phyloP scores from a whole-genome alignment of 805 yeast genomes.

The Saccharomyces kudriavzevii region DNA sequence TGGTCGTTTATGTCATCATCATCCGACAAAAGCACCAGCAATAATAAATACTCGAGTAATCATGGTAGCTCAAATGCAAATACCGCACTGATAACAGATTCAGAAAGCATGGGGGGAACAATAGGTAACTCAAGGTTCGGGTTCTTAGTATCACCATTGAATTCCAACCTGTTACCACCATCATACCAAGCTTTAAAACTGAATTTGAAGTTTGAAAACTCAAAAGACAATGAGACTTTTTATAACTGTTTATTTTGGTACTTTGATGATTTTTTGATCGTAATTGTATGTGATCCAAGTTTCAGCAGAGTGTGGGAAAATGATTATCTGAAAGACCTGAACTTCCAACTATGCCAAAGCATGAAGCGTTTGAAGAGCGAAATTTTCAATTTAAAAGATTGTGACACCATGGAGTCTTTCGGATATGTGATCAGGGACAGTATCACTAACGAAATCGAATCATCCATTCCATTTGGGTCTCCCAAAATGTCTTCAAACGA shows the following conservation, averaged over 20 bases:
- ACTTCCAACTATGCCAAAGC: slow-evolving; percentile 16
- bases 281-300: slow-evolving; percentile 18
- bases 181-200: slow-evolving; percentile 19
- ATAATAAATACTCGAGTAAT: background rate
- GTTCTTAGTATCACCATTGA: slow-evolving; percentile 26
- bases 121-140: slow-evolving; percentile 16
- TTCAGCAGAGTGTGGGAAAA: slow-evolving; percentile 25
- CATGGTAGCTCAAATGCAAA: background rate
- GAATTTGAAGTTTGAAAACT: slow-evolving; percentile 11
- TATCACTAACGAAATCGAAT: slow-evolving; percentile 4
- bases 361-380: slow-evolving; percentile 11
- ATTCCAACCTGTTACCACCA: slow-evolving; percentile 17
- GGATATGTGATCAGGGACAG: slow-evolving; percentile 19
- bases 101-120: background rate
- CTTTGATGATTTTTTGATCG: slow-evolving; percentile 20
- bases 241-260: slow-evolving; percentile 27
- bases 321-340: slow-evolving; percentile 22
- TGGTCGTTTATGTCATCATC: slow-evolving; percentile 7
- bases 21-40: background rate
- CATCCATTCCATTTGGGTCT: slow-evolving; percentile 24
- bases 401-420: slow-evolving; percentile 9
- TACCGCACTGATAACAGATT: background rate
- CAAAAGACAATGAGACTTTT: slow-evolving; percentile 2
- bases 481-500: slow-evolving; percentile 1
- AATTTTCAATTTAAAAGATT: background rate